Percentiles rank a stretch among this genome's conserved stretches.
phyloP scores from a whole-genome alignment of 495 filamentous ascomycete genomes.

The Echria macrotheca region DNA sequence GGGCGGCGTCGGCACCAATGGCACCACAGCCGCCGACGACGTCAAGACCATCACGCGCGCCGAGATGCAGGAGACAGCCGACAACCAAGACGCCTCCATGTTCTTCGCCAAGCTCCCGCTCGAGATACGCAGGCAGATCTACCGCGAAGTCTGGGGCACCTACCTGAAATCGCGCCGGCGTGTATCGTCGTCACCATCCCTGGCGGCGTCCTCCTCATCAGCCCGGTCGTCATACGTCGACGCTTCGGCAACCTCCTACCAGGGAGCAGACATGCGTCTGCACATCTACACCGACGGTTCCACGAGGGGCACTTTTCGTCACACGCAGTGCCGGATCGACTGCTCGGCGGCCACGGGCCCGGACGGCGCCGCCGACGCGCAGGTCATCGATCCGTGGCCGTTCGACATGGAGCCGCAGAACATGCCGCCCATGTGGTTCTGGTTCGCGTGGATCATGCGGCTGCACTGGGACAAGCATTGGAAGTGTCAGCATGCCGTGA shows the following conservation, averaged over 20 bases:
- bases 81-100: conserved; percentile 9
- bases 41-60: conserved; percentile 5
- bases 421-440: conserved; percentile 15
- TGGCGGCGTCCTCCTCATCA: not conserved
- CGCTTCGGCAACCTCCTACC: too few species aligned
- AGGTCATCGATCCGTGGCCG: conserved; percentile 11
- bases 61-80: conserved; percentile 5
- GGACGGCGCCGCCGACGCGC: conserved; percentile 1
- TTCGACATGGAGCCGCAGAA: not conserved
- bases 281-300: conserved; percentile 20
- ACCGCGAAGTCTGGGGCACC: conserved; percentile 14
- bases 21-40: not conserved
- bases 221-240: too few species aligned
- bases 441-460: conserved; percentile 12
- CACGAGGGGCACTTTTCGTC: not conserved
- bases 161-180: conserved; percentile 11
- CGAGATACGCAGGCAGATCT: conserved; percentile 24
- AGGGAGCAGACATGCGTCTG: conserved; percentile 17
- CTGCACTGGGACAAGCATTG: conserved; percentile 23
- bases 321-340: conserved; percentile 12
- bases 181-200: not conserved
- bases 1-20: not conserved
- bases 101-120: conserved; percentile 21
- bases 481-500: conserved; percentile 18
- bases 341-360: too few species aligned